These are phyloP conservation scores for Oleoguttula mirabilis DNA, from an alignment of 495 filamentous ascomycete species.

Conservation along the genomic window DNA sequence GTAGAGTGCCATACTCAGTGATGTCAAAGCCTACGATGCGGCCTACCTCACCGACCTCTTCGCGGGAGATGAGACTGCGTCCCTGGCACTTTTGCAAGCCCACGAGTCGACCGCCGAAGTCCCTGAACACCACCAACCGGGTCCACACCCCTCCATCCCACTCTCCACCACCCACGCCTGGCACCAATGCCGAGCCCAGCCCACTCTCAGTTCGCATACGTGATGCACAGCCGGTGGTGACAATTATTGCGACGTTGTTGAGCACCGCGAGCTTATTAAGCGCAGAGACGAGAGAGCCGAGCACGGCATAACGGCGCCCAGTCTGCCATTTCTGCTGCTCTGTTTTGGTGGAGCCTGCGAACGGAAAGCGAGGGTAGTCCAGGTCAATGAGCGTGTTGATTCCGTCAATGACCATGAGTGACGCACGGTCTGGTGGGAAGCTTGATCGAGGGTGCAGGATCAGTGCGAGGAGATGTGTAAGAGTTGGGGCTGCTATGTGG, in stretches of 20 bases:
- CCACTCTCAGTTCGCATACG: conserved; percentile 47
- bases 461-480: conserved; percentile 69
- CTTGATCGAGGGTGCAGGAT: conserved; percentile 47
- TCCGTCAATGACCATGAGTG: conserved; percentile 63
- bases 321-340: conserved; percentile 43
- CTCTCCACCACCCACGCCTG: conserved; percentile 49
- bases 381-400: conserved; percentile 61
- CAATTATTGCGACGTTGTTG: conserved; percentile 51
- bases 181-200: conserved; percentile 39
- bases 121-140: conserved; percentile 58
- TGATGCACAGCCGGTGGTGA: conserved; percentile 61
- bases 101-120: conserved; percentile 35
- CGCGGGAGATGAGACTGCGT: conserved; percentile 11
- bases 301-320: conserved; percentile 49
- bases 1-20: conserved; percentile 20
- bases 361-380: conserved; percentile 40
- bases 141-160: conserved; percentile 62
- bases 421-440: conserved; percentile 48
- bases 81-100: conserved; percentile 23
- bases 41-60: conserved; percentile 15
- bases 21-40: conserved; percentile 23
- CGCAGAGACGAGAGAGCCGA: conserved; percentile 42
- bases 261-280: conserved; percentile 59
- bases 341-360: conserved; percentile 30
- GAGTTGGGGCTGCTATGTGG: conserved; percentile 36